A percentile compares a stretch with the other conserved stretches of the same genome.
These are phyloP conservation scores for Vachellia collinsii DNA, from an alignment of 306 rosid species.

Conservation along the genomic window DNA sequence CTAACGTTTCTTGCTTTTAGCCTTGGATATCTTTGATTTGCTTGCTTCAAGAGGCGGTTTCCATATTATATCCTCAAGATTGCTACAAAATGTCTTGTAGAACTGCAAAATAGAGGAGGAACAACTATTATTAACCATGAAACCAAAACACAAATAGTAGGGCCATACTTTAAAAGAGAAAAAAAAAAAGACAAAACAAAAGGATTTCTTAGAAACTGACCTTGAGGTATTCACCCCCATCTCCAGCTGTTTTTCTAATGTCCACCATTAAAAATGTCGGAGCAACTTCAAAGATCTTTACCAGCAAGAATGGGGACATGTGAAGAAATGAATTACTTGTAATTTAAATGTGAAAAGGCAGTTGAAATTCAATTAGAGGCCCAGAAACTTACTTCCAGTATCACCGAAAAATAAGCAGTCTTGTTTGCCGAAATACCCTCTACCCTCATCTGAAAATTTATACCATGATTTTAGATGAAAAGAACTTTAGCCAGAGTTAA, in stretches of 20 bases:
- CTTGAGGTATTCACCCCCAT: slow-evolving; percentile 81
- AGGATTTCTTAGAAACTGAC: slow-evolving; percentile 44
- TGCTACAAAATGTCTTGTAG: slow-evolving; percentile 72
- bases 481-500: slow-evolving; percentile 6
- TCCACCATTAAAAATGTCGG: slow-evolving; percentile 89
- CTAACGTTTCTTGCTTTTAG: slow-evolving; percentile 65
- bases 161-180: too few relatives aligned
- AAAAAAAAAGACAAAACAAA: slow-evolving; percentile 5
- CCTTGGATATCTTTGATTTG: slow-evolving; percentile 63
- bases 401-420: slow-evolving; percentile 73
- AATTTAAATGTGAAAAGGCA: slow-evolving; percentile 7
- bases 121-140: neutral
- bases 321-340: slow-evolving; percentile 1
- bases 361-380: slow-evolving; percentile 16
- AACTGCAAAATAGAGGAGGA: slow-evolving; percentile 56
- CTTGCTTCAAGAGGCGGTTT: slow-evolving; percentile 67
- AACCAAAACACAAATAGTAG: neutral
- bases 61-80: slow-evolving; percentile 96
- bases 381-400: slow-evolving; percentile 70
- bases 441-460: slow-evolving; percentile 82
- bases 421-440: slow-evolving; percentile 74
- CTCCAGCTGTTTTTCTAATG: slow-evolving; percentile 86
- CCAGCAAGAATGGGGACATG: slow-evolving; percentile 2
- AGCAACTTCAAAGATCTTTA: slow-evolving; percentile 84
- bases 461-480: slow-evolving; percentile 18